Base-by-base conservation (phyloP, 2,329 filamentous ascomycete species). In the Microdochium bolleyi region DNA sequence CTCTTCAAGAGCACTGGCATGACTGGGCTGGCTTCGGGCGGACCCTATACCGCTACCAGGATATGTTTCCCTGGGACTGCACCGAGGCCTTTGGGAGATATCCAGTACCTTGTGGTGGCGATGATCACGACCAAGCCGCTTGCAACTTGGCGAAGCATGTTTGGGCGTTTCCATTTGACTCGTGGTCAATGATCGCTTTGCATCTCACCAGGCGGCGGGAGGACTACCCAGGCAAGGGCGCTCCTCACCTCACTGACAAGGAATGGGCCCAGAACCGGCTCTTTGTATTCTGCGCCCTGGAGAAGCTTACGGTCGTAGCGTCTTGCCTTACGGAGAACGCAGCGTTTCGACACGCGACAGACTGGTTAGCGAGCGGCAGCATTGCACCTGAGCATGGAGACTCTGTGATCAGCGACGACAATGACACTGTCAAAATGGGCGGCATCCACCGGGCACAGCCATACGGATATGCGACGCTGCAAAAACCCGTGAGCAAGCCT, bases 61-160 rank as follows among this genome's bases (percentile, higher is more conserved):
- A 70, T 50, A 48, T 73, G 16, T 76, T 75, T 49, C 73, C 71
- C 0, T 76, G 72, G 72, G 73, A 76, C 53, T 76, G 73, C 57
- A 75, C 72, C 3, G 71, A 74, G 54, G 73, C 72, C 1, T 74
- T 69, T 51, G 61, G 60, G 5, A 55, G 64, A 24, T 69, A 70
- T 48, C 68, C 68, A 1, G 61, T 61, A 3, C 62, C 56, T 11
- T 75, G 73, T 53, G 67, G 68, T 10, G 14, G 8, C 8, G 14
- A 14, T 14, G 14, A 8, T 34, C 8, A 14, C 8, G 14, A 14
- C 8, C 30, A 8, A 14, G 8, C 30, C 8, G 50, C 60, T 14
- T 76, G 73, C 57, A 73, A 70, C 53, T 58, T 76, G 3, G 55
- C 73, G 3, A 75, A 74, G 55, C 73, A 76, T 57, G 61, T 73